Conservation (phyloP, 2,329 filamentous ascomycete genomes). For the Aspergillus sojae region DNA sequence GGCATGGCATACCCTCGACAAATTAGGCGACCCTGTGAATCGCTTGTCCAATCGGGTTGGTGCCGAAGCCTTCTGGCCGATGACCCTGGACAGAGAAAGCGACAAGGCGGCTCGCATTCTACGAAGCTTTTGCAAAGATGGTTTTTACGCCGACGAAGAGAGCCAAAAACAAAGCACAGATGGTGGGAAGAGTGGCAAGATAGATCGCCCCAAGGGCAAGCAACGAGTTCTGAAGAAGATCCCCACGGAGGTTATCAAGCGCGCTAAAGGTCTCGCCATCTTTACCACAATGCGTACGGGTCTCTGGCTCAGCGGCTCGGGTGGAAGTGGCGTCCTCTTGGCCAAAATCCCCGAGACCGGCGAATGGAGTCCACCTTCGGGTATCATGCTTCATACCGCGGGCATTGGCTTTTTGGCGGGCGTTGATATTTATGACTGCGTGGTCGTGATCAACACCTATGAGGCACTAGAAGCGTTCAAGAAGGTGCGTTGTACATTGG, state of each 20-base stretch:
- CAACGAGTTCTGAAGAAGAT: constrained; percentile 78
- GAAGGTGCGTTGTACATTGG: constrained; percentile 75
- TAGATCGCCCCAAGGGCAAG: constrained; percentile 59
- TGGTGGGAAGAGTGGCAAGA: constrained; percentile 44
- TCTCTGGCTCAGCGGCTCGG: constrained; percentile 86
- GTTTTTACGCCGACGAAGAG: constrained; percentile 66
- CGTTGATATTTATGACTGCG: constrained; percentile 94
- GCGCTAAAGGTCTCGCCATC: constrained; percentile 86
- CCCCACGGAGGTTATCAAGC: constrained; percentile 79
- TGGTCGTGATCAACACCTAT: constrained; percentile 87
- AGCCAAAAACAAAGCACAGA: constrained; percentile 43
- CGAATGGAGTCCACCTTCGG: constrained; percentile 87
- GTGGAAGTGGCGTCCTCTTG: constrained; percentile 84
- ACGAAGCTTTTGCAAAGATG: constrained; percentile 85
- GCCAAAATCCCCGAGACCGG: constrained; percentile 78
- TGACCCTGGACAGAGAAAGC: constrained; percentile 81
- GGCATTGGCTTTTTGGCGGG: constrained; percentile 87
- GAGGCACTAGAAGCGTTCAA: constrained; percentile 84
- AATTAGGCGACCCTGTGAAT: constrained; percentile 76
- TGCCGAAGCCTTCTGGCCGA: constrained; percentile 81
- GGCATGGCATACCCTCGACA: constrained; percentile 68
- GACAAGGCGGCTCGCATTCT: constrained; percentile 90
- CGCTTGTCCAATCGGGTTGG: constrained; percentile 79
- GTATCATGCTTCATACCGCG: constrained; percentile 86
- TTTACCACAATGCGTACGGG: constrained; percentile 96